Percentiles rank a stretch among this genome's conserved stretches.
These are phyloP conservation scores for Bondarzewia mesenterica DNA, from an alignment of 1,284 basidiomycete genomes.

Conservation along the genomic window DNA sequence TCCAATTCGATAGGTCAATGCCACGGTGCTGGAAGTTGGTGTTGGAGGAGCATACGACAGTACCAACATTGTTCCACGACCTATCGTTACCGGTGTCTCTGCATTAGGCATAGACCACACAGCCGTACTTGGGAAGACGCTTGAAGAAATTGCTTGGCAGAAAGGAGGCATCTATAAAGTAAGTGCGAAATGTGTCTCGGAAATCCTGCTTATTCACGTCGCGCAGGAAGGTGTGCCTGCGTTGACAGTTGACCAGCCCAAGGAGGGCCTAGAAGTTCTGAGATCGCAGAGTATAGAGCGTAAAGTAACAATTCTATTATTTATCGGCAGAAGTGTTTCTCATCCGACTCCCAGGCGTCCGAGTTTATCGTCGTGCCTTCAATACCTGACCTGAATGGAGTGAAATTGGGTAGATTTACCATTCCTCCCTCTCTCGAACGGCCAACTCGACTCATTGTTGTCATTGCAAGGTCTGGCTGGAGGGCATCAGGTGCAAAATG, in stretches of 20 bases:
- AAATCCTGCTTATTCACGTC: neutral
- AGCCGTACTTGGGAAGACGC: constrained; percentile 83
- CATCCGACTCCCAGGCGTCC: constrained; percentile 37
- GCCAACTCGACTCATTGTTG: neutral
- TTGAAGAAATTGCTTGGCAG: constrained; percentile 88
- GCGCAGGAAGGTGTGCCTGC: constrained; percentile 75
- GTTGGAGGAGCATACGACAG: constrained; percentile 94
- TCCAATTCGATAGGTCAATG: constrained; percentile 67
- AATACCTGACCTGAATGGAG: constrained; percentile 35
- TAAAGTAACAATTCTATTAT: constrained; percentile 39
- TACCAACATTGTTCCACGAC: constrained; percentile 92
- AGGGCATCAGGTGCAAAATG: constrained; percentile 87
- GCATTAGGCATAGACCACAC: constrained; percentile 93
- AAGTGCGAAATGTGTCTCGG: constrained; percentile 2
- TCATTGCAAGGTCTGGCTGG: constrained; percentile 73
- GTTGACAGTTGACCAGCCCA: constrained; percentile 72
- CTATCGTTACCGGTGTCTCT: constrained; percentile 85
- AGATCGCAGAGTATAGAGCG: constrained; percentile 57
- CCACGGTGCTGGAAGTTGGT: constrained; percentile 94
- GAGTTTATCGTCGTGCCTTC: constrained; percentile 53
- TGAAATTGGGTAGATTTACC: constrained; percentile 54
- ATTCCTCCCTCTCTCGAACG: neutral
- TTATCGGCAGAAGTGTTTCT: no score
- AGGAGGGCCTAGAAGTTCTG: constrained; percentile 63
- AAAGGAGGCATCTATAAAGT: constrained; percentile 98